phyloP scores from a whole-genome alignment of 441 rosid genomes.

The Mallotus japonicus region DNA sequence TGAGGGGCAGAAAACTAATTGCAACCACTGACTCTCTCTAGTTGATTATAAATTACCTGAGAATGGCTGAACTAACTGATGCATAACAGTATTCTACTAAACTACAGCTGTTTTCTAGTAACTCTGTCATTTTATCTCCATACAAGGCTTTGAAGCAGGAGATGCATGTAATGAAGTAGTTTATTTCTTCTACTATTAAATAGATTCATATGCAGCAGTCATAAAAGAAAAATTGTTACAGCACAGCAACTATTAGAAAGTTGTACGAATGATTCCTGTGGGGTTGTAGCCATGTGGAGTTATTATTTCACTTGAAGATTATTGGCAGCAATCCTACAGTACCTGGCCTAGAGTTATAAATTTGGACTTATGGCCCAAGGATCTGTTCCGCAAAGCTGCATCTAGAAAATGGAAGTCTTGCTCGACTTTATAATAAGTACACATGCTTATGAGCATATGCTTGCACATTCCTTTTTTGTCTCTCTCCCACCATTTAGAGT shows the following conservation, averaged over 20 bases:
- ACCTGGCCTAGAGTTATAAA: neutral
- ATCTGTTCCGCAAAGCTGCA: neutral
- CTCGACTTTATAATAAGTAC: neutral
- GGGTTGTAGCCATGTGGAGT: neutral
- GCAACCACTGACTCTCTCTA: no score
- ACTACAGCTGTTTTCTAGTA: neutral
- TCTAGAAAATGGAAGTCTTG: neutral
- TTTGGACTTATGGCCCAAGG: neutral
- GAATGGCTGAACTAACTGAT: no score
- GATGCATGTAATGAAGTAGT: neutral
- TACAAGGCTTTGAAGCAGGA: neutral
- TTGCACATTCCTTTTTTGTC: neutral
- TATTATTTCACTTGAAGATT: neutral
- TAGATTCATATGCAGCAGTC: neutral
- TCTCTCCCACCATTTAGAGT: neutral
- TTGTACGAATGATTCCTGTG: neutral
- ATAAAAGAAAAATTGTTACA: neutral
- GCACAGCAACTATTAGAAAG: neutral
- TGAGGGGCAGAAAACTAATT: no score
- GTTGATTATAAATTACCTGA: no score
- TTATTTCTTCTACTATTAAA: neutral
- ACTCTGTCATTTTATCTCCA: neutral
- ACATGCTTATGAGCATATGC: neutral
- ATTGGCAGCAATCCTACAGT: neutral
- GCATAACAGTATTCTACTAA: neutral